phyloP scores from a whole-genome alignment of 78 protist genomes.

The Dictyostelium intermedium region DNA sequence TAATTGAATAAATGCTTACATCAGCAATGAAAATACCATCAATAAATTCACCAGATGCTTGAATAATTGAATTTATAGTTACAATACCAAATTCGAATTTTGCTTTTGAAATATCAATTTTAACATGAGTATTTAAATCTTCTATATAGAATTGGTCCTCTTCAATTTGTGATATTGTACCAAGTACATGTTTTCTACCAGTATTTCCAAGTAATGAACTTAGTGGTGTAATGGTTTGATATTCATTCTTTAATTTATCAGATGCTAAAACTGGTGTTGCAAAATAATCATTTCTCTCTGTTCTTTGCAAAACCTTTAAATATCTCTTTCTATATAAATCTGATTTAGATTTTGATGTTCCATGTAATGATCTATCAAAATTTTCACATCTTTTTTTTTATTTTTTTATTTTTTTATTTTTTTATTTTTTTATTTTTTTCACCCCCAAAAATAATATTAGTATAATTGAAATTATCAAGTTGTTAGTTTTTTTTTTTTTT shows the following conservation, averaged over 20 bases:
- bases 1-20: no score
- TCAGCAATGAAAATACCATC: slow-evolving; percentile 51
- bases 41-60: slow-evolving; percentile 47
- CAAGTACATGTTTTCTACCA: slow-evolving; percentile 41
- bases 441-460: no score
- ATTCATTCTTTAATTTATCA: background rate
- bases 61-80: slow-evolving; percentile 43
- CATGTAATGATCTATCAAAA: slow-evolving; percentile 25
- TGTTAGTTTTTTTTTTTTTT: background rate
- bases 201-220: slow-evolving; percentile 58
- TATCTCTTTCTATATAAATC: slow-evolving; percentile 45
- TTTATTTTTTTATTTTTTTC: background rate
- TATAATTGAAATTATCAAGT: no score
- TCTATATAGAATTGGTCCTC: slow-evolving; percentile 43
- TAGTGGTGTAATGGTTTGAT: slow-evolving; percentile 19
- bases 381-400: slow-evolving; percentile 1
- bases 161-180: slow-evolving; percentile 45
- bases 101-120: slow-evolving; percentile 48
- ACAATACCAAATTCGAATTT: slow-evolving; percentile 14
- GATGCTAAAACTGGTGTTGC: slow-evolving; percentile 27
- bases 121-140: slow-evolving; percentile 41
- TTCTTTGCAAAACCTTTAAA: slow-evolving; percentile 24
- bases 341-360: slow-evolving; percentile 43
- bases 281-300: slow-evolving; percentile 41
- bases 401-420: background rate